Evolutionary conservation across 768 basidiomycete species (phyloP), one percentile per base, ranked within the genome.

Genomic region (Russula olivacea): DNA sequence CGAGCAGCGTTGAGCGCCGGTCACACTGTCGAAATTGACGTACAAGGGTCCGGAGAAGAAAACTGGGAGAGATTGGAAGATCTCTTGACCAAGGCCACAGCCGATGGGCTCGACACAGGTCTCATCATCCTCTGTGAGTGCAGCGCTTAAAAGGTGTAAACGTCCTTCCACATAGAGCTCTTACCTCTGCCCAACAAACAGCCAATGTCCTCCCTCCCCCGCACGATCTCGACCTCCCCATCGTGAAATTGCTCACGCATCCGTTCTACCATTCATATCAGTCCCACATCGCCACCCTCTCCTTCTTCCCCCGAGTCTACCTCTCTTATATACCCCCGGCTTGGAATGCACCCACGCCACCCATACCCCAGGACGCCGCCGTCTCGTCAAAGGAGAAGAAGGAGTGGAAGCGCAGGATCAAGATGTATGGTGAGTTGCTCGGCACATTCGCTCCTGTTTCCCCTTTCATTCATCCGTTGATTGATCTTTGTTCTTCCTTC

Each of bases 181-280:
- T 57, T 38, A 55, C 54, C 50, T 68, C 38, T 66, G 57, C 55
- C 17, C 64, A n/a, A n/a, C 63, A 15, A 43, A 50, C 48, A 93
- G 91, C 87, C 57, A 91, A 90, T 71, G 74, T 90, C 47, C 79
- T 93, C 11, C 91, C 90, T 49, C 91, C 91, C 41, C 87, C 91
- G 0, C 83, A 88, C 67, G 84, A 85, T 67, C 78, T 89, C 41
- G 75, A 81, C 56, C 71, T 87, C 49, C 87, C 90, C 1, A 86
- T 90, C 62, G 87, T 91, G 45, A 85, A 87, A 72, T 76, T 92
- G 71, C 86, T 92, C 79, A 88, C 83, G 53, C 87, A 91, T 69
- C 85, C 88, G 2, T 79, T 80, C 0, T 93, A 92, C 71, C 78
- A 79, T 32, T 80, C 82, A 52, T 93, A 87, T 73, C 88, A 91